Evolutionary conservation across 2,329 filamentous ascomycete species (phyloP).

Genomic region (Byssoonygena ceratinophila): DNA sequence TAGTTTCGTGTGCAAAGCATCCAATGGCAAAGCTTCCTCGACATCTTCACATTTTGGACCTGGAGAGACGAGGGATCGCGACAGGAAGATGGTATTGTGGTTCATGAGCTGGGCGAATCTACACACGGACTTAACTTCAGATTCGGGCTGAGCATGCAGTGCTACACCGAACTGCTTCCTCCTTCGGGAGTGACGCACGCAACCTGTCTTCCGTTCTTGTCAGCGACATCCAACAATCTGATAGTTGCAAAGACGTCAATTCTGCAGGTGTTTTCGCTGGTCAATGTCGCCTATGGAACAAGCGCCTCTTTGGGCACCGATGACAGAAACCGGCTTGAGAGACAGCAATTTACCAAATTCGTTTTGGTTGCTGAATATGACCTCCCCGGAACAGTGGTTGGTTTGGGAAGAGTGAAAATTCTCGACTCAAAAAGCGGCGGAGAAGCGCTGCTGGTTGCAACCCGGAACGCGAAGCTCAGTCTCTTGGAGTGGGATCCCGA

Average conservation of each 20-base stretch:
- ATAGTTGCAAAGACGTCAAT: slow-evolving; percentile 86
- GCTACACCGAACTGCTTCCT: slow-evolving; percentile 90
- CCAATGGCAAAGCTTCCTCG: slow-evolving; percentile 1
- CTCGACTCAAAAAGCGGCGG: slow-evolving; percentile 65
- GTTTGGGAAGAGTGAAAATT: slow-evolving; percentile 66
- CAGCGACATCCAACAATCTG: slow-evolving; percentile 67
- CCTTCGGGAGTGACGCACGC: slow-evolving; percentile 91
- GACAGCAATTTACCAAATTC: slow-evolving; percentile 61
- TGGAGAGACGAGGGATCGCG: not conserved
- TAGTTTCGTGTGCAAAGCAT: not conserved
- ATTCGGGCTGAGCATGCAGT: slow-evolving; percentile 59
- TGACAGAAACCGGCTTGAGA: slow-evolving; percentile 53
- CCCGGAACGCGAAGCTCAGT: slow-evolving; percentile 85
- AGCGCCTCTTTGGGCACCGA: slow-evolving; percentile 28
- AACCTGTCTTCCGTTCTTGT: slow-evolving; percentile 65
- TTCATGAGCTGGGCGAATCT: not conserved
- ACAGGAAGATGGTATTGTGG: not conserved
- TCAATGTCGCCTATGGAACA: slow-evolving; percentile 43
- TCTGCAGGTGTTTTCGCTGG: slow-evolving; percentile 77
- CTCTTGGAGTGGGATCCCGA: slow-evolving; percentile 88
- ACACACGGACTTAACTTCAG: not conserved
- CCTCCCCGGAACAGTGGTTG: slow-evolving; percentile 73
- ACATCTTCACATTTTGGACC: not conserved
- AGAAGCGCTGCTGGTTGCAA: slow-evolving; percentile 70
- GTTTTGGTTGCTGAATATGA: slow-evolving; percentile 75